Evolutionary conservation across 345 rosid species (phyloP).

Genomic region (Barbarea vulgaris): DNA sequence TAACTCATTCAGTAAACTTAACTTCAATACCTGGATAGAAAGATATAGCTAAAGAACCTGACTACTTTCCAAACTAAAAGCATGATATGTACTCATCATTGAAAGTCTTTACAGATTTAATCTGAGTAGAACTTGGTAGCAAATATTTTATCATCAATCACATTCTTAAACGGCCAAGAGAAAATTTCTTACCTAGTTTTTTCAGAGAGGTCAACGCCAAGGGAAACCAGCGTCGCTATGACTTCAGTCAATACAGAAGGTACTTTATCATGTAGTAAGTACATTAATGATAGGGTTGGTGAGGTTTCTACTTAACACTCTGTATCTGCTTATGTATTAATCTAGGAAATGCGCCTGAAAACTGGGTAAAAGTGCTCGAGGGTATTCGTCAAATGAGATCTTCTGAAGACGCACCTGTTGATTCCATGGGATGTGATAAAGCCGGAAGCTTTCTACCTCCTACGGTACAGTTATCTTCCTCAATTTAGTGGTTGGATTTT

Average conservation of each 20-base stretch:
- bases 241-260: slow-evolving; percentile 31
- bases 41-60: background rate
- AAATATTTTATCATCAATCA: slow-evolving; percentile 6
- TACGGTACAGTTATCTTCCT: slow-evolving; percentile 18
- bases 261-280: background rate
- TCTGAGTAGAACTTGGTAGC: background rate
- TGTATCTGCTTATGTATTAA: background rate
- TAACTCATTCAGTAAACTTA: background rate
- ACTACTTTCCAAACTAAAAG: background rate
- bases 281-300: background rate
- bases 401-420: slow-evolving; percentile 48
- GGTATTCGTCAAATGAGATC: slow-evolving; percentile 47
- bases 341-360: slow-evolving; percentile 38
- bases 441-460: slow-evolving; percentile 46
- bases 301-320: background rate
- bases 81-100: background rate
- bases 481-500: background rate
- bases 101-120: background rate
- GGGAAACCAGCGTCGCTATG: slow-evolving; percentile 35
- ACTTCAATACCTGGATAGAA: background rate
- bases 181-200: background rate
- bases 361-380: slow-evolving; percentile 38
- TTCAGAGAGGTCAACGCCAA: slow-evolving; percentile 49
- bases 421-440: slow-evolving; percentile 48
- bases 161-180: background rate